These are phyloP conservation scores for Mollisiaceae sp. DNA, from an alignment of 2,329 filamentous ascomycete species.

Conservation along the genomic window DNA sequence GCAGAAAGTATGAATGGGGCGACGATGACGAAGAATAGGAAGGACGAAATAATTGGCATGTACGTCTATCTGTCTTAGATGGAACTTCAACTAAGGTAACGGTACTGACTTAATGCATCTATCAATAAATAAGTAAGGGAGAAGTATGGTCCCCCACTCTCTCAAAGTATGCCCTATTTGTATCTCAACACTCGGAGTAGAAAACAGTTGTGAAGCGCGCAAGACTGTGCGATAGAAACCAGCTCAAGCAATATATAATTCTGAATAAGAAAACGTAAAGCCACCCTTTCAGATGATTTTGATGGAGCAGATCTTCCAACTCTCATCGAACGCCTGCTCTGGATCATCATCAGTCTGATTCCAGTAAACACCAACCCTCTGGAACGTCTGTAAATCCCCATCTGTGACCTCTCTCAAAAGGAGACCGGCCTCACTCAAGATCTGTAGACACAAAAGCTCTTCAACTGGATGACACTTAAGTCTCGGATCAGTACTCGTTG, in stretches of 20 bases:
- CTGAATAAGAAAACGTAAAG: background rate
- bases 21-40: background rate
- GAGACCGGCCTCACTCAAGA: slow-evolving; percentile 6
- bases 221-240: too few relatives aligned
- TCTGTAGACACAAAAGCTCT: slow-evolving; percentile 12
- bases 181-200: too few relatives aligned
- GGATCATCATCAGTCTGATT: slow-evolving; percentile 1
- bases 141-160: too few relatives aligned
- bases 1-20: slow-evolving; percentile 1
- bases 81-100: too few relatives aligned
- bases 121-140: too few relatives aligned
- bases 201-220: too few relatives aligned
- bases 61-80: background rate
- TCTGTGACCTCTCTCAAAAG: background rate
- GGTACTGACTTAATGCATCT: too few relatives aligned
- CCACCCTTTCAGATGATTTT: background rate
- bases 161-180: too few relatives aligned
- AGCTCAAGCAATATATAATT: background rate
- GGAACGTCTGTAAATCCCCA: slow-evolving; percentile 6
- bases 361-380: slow-evolving; percentile 17
- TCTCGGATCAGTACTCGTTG: background rate
- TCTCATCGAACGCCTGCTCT: background rate
- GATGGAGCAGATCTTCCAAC: background rate
- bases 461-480: background rate
- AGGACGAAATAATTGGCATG: background rate